A percentile compares a stretch with the other conserved stretches of the same genome.
These are phyloP conservation scores for Candida nanaspora DNA, from an alignment of 805 yeast species.

Conservation along the genomic window DNA sequence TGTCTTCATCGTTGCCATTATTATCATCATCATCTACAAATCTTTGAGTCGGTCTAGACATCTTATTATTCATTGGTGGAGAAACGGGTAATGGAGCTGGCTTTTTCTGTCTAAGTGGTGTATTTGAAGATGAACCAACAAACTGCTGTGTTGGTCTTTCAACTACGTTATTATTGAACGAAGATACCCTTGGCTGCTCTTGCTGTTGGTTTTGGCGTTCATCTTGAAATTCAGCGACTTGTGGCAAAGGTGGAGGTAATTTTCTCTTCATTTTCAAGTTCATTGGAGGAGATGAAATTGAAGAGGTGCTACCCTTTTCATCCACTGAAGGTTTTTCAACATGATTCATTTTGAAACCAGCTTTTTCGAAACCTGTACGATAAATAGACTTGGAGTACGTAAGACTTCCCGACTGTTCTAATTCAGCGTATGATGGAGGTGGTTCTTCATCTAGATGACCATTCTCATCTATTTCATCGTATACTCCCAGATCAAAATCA, in stretches of 20 bases:
- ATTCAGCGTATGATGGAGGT: constrained; percentile 27
- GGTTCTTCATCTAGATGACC: constrained; percentile 9
- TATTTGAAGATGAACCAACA: not conserved
- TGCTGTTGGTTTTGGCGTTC: not conserved
- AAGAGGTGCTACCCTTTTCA: not conserved
- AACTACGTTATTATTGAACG: not conserved
- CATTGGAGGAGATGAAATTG: not conserved
- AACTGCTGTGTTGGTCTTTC: constrained; percentile 2
- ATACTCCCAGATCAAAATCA: constrained; percentile 3
- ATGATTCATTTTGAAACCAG: constrained; percentile 25
- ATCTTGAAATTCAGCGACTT: constrained; percentile 1
- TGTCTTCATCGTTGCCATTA: not conserved
- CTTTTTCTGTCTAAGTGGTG: not conserved
- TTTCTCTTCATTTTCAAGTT: constrained; percentile 15
- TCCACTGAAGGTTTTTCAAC: constrained; percentile 3
- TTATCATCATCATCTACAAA: not conserved
- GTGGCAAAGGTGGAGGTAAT: constrained; percentile 18
- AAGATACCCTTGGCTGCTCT: not conserved
- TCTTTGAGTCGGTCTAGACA: constrained; percentile 1
- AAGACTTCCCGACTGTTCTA: constrained; percentile 25
- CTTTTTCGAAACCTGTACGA: constrained; percentile 29
- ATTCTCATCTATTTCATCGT: constrained; percentile 6
- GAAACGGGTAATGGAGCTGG: not conserved
- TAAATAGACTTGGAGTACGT: constrained; percentile 27
- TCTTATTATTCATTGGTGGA: not conserved